Evolutionary conservation across 805 yeast genomes (phyloP).

Genomic region (Kluyveromyces nonfermentans): DNA sequence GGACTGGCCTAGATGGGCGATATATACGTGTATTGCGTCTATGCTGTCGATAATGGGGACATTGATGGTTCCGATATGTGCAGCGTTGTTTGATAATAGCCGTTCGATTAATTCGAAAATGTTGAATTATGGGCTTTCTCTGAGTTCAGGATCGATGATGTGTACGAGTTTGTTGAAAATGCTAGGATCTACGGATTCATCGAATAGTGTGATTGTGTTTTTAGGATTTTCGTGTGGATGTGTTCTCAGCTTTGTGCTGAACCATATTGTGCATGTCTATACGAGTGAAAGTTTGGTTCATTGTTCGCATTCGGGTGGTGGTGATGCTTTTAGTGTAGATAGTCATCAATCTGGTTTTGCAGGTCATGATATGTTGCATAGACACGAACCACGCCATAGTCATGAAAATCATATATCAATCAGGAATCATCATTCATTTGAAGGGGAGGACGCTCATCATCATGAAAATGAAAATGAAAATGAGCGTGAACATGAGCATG

Average conservation of each 20-base stretch:
- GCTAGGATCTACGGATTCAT: constrained; percentile 48
- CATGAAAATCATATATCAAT: constrained; percentile 2
- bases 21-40: constrained; percentile 47
- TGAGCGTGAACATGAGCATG: neutral
- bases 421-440: neutral
- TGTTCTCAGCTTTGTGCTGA: constrained; percentile 47
- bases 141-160: constrained; percentile 74
- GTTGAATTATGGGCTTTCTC: constrained; percentile 62
- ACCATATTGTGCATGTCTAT: constrained; percentile 55
- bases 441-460: neutral
- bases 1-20: constrained; percentile 25
- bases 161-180: constrained; percentile 71
- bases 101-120: constrained; percentile 39
- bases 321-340: constrained; percentile 20
- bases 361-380: constrained; percentile 8
- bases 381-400: constrained; percentile 10
- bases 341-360: constrained; percentile 12
- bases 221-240: constrained; percentile 48
- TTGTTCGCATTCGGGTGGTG: constrained; percentile 53
- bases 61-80: constrained; percentile 38
- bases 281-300: constrained; percentile 82
- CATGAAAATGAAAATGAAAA: neutral
- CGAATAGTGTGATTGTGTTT: constrained; percentile 35
- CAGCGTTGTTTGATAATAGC: constrained; percentile 11
- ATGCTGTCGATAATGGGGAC: constrained; percentile 67